Evolutionary conservation across 1,284 basidiomycete genomes (phyloP), one percentile per base, ranked within the genome.

Genomic region (Ustilago nuda): DNA sequence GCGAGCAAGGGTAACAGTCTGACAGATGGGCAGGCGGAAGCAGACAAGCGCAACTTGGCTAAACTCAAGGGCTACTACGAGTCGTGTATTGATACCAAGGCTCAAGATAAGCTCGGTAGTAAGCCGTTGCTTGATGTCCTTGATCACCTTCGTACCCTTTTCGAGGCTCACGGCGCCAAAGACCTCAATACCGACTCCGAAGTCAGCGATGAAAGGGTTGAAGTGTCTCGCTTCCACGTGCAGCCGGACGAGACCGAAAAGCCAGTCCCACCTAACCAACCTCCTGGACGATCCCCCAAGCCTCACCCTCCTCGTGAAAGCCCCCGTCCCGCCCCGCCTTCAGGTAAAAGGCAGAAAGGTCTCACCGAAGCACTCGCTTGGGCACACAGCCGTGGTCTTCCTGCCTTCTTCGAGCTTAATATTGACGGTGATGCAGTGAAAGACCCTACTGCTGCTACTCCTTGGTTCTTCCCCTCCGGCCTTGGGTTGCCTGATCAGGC

Each of bases 401-500:
- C 89, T 41, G 91, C 91, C 0, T 87, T 99, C 19, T 94, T 98
- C 83, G 88, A 89, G 13, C 91, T 93, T 76, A 88, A 87, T 33
- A 89, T 96, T 67, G 94, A 97, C 65, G 95, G 96, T 46, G 94
- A 98, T 80, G 91, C 92, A 37, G 94, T 92, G 30, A 89, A 90
- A n/a, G 93, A 98, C 83, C 94, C 96, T 0, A 92, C 95, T 78
- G 87, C 89, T 52, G 94, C 96, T 90, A 90, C 91, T 0, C 89
- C 95, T 17, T 94, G 92, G 91, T 91, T 98, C 82, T 91, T 89
- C 76, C 95, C 98, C 83, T 90, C 92, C 8, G 89, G 88, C 11
- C 89, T 98, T 8, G 94, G 94, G 36, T 90, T 98, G 13, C 95
- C 95, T 1, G 91, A 94, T 48, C 94, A 95, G 91, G 93, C 95